Base-by-base conservation (phyloP, 805 yeast species). In the Candida nemodendra region DNA sequence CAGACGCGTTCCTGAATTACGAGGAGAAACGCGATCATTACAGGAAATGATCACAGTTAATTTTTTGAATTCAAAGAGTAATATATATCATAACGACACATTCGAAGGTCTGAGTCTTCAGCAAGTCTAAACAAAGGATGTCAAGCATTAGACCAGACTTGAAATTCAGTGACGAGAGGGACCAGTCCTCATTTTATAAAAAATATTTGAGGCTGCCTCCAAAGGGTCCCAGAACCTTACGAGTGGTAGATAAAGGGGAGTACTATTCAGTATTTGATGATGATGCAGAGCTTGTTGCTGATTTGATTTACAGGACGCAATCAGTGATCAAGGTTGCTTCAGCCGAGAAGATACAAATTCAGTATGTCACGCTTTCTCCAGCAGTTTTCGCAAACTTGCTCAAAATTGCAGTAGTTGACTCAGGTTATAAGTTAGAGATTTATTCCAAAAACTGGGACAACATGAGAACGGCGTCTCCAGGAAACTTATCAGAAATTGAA, bases 231-330 rank as follows among this genome's bases (percentile, higher is more conserved):
- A 65, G 69, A 27, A 72, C 81, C 0, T 54, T 91, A 16, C 72
- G 96, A 30, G 66, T 88, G n/a, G 82, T 84, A 30, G 95, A 89
- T 56, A 78, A 80, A 43, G 81, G 81, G 30, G 95, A 87, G 43
- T 89, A 86, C 59, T 93, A 81, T 62, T 79, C 85, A 3, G 81
- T 78, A 1, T 69, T 88, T 15, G 76, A 72, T 31, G 77, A 74
- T 3, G 96, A 91, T 59, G 96, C 98, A 4, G 70, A 72, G 30
- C 71, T 79, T 39, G 84, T 88, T 19, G 96, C 97, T 3, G 95
- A 89, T 46, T 68, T 73, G 38, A 79, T 93, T 23, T 91, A 87
- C 65, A 84, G 83, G 48, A 88, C 98, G 0, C 78, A 76, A 28
- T 79, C 95, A 17, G 95, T 89, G 8, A 57, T 91, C 40, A 91